Evolutionary conservation across 768 basidiomycete genomes (phyloP).

Genomic region (Cystoderma amianthinum): DNA sequence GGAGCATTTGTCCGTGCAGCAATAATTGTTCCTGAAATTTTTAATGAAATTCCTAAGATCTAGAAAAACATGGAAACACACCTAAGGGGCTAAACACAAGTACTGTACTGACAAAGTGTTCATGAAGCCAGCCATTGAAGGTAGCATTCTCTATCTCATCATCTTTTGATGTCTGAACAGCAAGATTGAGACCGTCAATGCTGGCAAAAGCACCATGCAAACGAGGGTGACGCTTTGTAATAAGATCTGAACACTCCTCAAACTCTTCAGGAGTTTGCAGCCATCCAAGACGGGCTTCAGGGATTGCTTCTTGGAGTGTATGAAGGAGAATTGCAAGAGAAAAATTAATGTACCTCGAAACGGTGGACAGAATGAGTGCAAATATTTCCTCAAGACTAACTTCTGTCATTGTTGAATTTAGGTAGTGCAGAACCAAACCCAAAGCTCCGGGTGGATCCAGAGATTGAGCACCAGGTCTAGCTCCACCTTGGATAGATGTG

Average conservation of each 20-base stretch:
- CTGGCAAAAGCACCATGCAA: conserved; percentile 17
- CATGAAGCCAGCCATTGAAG: conserved; percentile 24
- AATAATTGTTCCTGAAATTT: conserved; percentile 28
- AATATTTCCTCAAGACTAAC: neutral
- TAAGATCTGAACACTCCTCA: conserved; percentile 7
- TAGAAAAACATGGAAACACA: too few relatives aligned
- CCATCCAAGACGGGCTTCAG: conserved; percentile 15
- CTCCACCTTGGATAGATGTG: neutral
- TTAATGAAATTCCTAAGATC: too few relatives aligned
- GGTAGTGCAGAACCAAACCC: neutral
- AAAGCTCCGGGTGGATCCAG: neutral
- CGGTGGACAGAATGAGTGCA: neutral
- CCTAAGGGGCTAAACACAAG: conserved; percentile 11
- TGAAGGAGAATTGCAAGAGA: conserved; percentile 10
- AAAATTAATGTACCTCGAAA: neutral
- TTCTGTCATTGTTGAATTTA: neutral
- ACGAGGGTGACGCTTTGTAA: conserved; percentile 10
- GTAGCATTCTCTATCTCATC: conserved; percentile 22
- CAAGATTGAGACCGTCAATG: conserved; percentile 19
- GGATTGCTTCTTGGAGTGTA: conserved; percentile 12
- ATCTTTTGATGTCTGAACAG: too few relatives aligned
- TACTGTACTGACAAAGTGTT: conserved; percentile 19
- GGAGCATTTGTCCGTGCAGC: conserved; percentile 28
- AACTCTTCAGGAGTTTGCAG: conserved; percentile 11
- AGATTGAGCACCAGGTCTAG: neutral